phyloP scores from a whole-genome alignment of 2,329 filamentous ascomycete genomes.

The Chaetomium strumarium region DNA sequence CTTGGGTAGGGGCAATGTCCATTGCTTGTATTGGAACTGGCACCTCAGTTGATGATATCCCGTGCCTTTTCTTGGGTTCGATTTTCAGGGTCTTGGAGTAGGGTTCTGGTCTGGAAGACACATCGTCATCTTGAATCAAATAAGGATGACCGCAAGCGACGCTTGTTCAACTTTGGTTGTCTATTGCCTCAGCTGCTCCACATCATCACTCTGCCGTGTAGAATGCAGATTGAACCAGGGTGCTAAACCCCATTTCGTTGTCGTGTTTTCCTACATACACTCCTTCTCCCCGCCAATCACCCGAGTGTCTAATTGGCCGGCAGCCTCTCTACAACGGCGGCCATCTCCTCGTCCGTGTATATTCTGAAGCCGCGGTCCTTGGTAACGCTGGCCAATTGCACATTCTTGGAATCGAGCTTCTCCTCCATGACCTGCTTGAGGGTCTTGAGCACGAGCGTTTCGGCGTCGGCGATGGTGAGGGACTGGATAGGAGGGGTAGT shows the following conservation, averaged over 20 bases:
- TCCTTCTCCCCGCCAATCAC: background rate
- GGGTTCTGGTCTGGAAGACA: background rate
- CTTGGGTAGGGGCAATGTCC: background rate
- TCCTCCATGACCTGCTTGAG: slow-evolving; percentile 99
- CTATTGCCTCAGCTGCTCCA: background rate
- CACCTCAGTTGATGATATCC: background rate
- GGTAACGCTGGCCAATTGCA: slow-evolving; percentile 94
- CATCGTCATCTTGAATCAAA: too few species aligned
- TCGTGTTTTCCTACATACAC: background rate
- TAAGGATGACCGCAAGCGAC: background rate
- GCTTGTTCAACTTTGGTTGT: background rate
- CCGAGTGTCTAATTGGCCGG: slow-evolving; percentile 50
- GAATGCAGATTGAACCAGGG: background rate
- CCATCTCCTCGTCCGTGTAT: slow-evolving; percentile 98
- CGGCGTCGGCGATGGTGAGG: slow-evolving; percentile 83
- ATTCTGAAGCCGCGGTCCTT: slow-evolving; percentile 98
- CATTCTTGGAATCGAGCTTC: slow-evolving; percentile 98
- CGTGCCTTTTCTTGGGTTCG: background rate
- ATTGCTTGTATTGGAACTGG: background rate
- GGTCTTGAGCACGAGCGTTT: slow-evolving; percentile 93
- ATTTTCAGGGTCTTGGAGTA: background rate
- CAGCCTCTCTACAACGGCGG: slow-evolving; percentile 78
- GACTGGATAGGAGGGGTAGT: slow-evolving; percentile 46
- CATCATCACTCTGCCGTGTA: background rate
- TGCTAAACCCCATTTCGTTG: background rate